Percentiles rank a stretch among this genome's conserved stretches.
Conservation (phyloP, 2,329 filamentous ascomycete species). For the Xylaria sp. region DNA sequence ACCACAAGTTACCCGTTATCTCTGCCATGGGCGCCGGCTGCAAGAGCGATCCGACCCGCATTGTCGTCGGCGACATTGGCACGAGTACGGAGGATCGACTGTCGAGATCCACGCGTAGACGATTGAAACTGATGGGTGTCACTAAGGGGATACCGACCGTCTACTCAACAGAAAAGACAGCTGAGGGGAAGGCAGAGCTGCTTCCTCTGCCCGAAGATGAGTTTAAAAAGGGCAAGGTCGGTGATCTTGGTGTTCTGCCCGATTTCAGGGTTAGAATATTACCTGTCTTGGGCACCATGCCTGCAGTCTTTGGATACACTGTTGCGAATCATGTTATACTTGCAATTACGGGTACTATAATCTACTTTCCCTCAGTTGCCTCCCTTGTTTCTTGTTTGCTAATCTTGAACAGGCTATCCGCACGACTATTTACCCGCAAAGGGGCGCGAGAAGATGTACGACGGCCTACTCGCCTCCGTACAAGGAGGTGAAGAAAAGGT, state of each 20-base stretch:
- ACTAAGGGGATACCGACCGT: conserved; percentile 89
- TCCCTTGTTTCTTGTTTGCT: conserved; percentile 12
- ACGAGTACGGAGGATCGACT: conserved; percentile 88
- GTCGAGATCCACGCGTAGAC: conserved; percentile 83
- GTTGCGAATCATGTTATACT: conserved; percentile 94
- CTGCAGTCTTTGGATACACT: conserved; percentile 91
- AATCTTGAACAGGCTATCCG: conserved; percentile 74
- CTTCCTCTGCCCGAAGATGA: conserved; percentile 89
- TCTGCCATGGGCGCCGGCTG: conserved; percentile 97
- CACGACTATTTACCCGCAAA: conserved; percentile 85
- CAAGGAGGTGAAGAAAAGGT: conserved; percentile 84
- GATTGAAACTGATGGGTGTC: conserved; percentile 81
- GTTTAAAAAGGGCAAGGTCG: conserved; percentile 84
- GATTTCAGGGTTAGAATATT: conserved; percentile 96
- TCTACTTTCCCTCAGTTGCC: background rate
- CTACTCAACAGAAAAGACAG: conserved; percentile 90
- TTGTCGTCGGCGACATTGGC: conserved; percentile 92
- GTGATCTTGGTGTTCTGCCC: conserved; percentile 86
- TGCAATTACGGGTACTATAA: conserved; percentile 66
- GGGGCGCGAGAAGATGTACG: conserved; percentile 90
- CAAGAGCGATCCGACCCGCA: conserved; percentile 85
- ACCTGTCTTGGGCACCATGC: conserved; percentile 96
- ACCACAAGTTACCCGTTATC: conserved; percentile 81
- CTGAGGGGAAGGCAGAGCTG: conserved; percentile 89
- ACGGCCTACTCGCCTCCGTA: conserved; percentile 79